Evolutionary conservation across 2,329 filamentous ascomycete genomes (phyloP), one percentile per base, ranked within the genome.

Genomic region (Phialophora chinensis): DNA sequence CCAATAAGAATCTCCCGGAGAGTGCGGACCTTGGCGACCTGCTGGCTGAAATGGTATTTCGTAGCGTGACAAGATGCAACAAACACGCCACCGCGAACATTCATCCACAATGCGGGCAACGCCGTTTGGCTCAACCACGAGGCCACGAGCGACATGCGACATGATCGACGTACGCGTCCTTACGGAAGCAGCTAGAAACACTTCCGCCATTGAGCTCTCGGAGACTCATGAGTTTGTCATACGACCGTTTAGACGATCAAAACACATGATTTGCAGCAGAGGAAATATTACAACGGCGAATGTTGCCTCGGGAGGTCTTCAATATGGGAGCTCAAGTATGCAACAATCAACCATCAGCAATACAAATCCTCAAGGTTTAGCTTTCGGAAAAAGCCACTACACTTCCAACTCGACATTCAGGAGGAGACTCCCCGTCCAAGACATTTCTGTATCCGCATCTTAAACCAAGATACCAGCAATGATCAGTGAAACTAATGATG

Each of bases 191-290:
- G 7, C 55, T 23, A 58, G 55, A 58, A 58, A 6, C 20, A 29
- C 44, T 11, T 35, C 7, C n/a, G 12, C 47, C 3, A 29, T 25
- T n/a, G 8, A 31, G 44, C 25, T 17, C 59, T 20, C 17, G 31
- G 14, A 33, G 35, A 50, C 62, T 65, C 62, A 55, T 50, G 57
- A 60, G 56, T 42, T 65, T 60, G 50, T 65, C 62, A 60, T 65
- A 59, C 56, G 62, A 65, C n/a, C 17, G 14, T 11, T 11, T 17
- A n/a, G 12, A 27, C 27, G 17, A 31, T 33, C 23, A 31, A 42
- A 8, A 47, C 42, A 42, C 6, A 38, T 38, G 25, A 54, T n/a
- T n/a, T 10, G 20, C 12, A 11, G 31, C 23, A 23, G 17, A 52
- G 23, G 35, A 53, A 38, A 29, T 54, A 53, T 47, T 53, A 52